Conservation (phyloP, 108 stramenopile species). For the Discostella pseudostelligera region DNA sequence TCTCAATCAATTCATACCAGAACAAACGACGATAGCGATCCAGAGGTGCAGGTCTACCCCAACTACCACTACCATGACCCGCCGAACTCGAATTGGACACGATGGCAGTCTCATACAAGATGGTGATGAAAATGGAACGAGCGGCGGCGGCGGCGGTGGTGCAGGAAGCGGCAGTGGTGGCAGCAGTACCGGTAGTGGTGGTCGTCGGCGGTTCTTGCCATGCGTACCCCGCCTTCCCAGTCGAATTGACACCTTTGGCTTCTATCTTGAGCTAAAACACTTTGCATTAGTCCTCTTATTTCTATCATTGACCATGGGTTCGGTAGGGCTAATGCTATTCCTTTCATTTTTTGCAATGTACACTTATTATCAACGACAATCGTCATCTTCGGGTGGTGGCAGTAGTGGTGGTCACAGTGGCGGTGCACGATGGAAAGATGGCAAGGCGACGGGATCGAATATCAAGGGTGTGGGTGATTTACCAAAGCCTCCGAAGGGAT, state of each 20-base stretch:
- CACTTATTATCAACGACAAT: constrained; percentile 27
- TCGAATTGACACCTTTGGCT: constrained; percentile 41
- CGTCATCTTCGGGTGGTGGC: constrained; percentile 16
- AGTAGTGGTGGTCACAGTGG: constrained; percentile 24
- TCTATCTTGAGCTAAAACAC: constrained; percentile 45
- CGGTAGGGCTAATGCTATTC: constrained; percentile 31
- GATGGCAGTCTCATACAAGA: constrained; percentile 45
- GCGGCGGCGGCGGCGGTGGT: constrained; percentile 4
- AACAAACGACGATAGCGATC: neutral
- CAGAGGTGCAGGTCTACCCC: neutral
- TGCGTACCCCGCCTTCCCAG: constrained; percentile 24
- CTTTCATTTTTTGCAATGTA: constrained; percentile 30
- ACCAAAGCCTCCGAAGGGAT: constrained; percentile 43
- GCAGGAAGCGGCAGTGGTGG: neutral
- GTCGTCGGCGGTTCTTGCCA: constrained; percentile 11
- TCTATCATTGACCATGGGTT: constrained; percentile 39
- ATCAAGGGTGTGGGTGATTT: constrained; percentile 49
- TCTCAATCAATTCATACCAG: neutral
- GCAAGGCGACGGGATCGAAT: constrained; percentile 40
- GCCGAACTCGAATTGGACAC: constrained; percentile 36
- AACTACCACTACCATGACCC: constrained; percentile 26
- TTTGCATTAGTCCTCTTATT: constrained; percentile 38
- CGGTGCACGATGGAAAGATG: constrained; percentile 37
- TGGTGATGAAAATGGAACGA: constrained; percentile 14
- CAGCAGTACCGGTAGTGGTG: constrained; percentile 7